Evolutionary conservation across 2,329 filamentous ascomycete species (phyloP), one percentile per base, ranked within the genome.

Genomic region (Cordyceps militaris): DNA sequence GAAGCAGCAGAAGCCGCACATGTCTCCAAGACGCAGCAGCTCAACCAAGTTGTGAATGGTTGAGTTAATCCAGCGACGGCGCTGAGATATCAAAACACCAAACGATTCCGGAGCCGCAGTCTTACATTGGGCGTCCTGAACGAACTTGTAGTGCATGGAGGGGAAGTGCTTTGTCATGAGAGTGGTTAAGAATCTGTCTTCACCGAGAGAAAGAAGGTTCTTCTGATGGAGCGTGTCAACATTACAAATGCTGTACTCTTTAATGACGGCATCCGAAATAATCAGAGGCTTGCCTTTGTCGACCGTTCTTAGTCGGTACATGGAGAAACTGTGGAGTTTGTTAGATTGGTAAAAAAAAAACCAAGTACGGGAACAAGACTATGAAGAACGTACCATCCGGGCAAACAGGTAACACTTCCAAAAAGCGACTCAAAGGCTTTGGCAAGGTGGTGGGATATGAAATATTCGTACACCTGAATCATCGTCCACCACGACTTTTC

Each of bases 391-490:
- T 84, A 97, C 93, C 94, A 99, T 82, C 94, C 94, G 63, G 94
- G 94, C 77, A 99, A 86, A 87, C 94, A 99, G 60, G 94, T 99
- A 61, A 99, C 94, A 72, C 91, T 96, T 69, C 92, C 94, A 69
- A 99, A 99, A 60, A 99, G 83, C 60, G 91, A 97, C 72, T 99
- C 94, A 69, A 99, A 99, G 61, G 94, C 91, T 77, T 99, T 99
- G 56, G 94, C 81, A 71, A 99, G 77, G 74, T 99, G 89, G 79
- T 99, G 94, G 30, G 94, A 97, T 69, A 99, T 99, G 73, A 92
- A 99, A 79, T 99, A 99, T 73, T 99, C 94, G 76, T 99, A 99
- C 63, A 99, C 94, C 72, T 99, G 94, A 67, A 99, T 99, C 94
- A 99, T 99, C 13, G 94, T 99, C 90, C 91, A 96, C 91, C 92